Base-by-base conservation (phyloP, 148 eudicot genomes). In the Chenopodium quinoa region DNA sequence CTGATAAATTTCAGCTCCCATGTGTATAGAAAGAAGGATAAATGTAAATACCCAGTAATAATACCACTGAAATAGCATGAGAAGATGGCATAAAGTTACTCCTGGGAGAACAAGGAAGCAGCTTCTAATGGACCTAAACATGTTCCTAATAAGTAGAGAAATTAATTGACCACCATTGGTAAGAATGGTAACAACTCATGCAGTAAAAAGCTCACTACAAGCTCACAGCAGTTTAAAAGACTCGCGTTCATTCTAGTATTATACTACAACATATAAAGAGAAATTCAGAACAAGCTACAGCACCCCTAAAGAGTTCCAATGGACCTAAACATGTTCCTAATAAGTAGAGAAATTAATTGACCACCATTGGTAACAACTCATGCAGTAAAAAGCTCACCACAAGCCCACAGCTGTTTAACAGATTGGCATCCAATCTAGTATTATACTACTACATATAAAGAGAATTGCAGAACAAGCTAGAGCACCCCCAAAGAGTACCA, bases 401-500 rank as follows among this genome's bases (percentile, higher is more conserved):
- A 40, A 40, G 44, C 44, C 6, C 44, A 40, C 23, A 71, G 10
- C 25, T n/a, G 60, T 34, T 68, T 40, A 40, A 40, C 7, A 40
- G 44, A 40, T 7, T 6, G 0, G 1, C 5, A 2, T 14, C 62
- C 22, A 56, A 17, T 56, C 22, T 56, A 56, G 20, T 56, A 56
- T 5, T 14, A 3, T 56, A 16, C 62, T 52, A 52, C 12, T 52
- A 40, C 44, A 40, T 40, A 40, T 4, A 40, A 50, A 50, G 14
- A 50, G 14, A 56, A 56, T 13, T 56, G 2, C 62, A 56, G 22
- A 4, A 17, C 62, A 56, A 56, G 22, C 19, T 19, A 14, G 17
- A 56, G 71, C 40, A 71, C 50, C 17, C 77, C 65, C 67, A 31
- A 19, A 37, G 79, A 25, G 73, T 40, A 17, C 40, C n/a, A 75